phyloP scores from a whole-genome alignment of 352 stramenopile genomes.

The Phytophthora constricta region DNA sequence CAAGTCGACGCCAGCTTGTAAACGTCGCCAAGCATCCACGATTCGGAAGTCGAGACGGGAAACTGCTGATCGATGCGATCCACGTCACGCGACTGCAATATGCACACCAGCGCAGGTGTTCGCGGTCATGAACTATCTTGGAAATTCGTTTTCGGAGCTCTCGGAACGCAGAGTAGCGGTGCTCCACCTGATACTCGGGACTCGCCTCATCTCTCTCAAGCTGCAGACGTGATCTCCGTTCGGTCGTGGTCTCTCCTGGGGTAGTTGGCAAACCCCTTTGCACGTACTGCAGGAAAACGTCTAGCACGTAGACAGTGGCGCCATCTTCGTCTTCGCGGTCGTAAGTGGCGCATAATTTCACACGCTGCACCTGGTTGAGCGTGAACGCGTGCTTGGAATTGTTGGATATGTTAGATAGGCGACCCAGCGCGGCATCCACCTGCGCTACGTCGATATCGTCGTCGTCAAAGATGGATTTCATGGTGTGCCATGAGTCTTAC shows the following conservation, averaged over 20 bases:
- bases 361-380: constrained; percentile 69
- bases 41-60: constrained; percentile 52
- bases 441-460: constrained; percentile 7
- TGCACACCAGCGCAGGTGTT: constrained; percentile 56
- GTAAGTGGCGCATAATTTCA: constrained; percentile 49
- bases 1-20: constrained; percentile 25
- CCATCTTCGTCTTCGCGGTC: constrained; percentile 42
- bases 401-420: constrained; percentile 56
- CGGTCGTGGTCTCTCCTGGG: constrained; percentile 27
- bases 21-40: constrained; percentile 17
- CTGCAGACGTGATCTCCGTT: constrained; percentile 23
- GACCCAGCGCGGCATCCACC: constrained; percentile 20
- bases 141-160: constrained; percentile 46
- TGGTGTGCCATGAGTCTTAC: constrained; percentile 12
- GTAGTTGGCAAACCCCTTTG: constrained; percentile 57
- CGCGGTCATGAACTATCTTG: constrained; percentile 32
- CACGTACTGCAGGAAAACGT: constrained; percentile 54
- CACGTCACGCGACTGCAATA: constrained; percentile 61
- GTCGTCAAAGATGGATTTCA: constrained; percentile 24
- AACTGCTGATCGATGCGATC: constrained; percentile 42
- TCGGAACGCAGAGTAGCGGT: constrained; percentile 69
- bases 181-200: constrained; percentile 53
- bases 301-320: constrained; percentile 59
- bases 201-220: constrained; percentile 31
- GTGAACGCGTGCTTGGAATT: constrained; percentile 56